phyloP scores from a whole-genome alignment of 331 rosid genomes.

The Saraca asoca region DNA sequence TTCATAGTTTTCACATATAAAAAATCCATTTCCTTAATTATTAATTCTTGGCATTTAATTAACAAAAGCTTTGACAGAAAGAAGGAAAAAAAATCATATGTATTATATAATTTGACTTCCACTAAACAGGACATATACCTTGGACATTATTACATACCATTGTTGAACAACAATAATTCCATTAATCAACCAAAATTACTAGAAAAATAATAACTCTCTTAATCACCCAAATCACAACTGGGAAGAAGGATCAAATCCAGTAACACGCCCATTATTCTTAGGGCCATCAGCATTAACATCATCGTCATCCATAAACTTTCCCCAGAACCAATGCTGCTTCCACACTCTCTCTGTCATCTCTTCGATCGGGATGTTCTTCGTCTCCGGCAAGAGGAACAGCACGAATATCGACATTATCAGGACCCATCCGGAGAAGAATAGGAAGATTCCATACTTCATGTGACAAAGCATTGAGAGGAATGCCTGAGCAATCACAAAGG shows the following conservation, averaged over 20 bases:
- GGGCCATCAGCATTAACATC: conserved; percentile 1
- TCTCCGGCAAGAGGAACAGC: conserved; percentile 59
- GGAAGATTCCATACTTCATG: conserved; percentile 65
- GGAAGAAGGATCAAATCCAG: conserved; percentile 53
- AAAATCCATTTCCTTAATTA: too few species aligned
- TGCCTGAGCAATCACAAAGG: conserved; percentile 68
- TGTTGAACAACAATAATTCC: too few species aligned
- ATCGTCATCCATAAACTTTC: conserved; percentile 48
- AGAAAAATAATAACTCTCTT: too few species aligned
- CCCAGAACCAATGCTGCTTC: conserved; percentile 78
- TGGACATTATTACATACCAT: too few species aligned
- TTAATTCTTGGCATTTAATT: too few species aligned
- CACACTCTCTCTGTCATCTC: conserved; percentile 67
- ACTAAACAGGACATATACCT: too few species aligned
- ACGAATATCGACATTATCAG: conserved; percentile 57
- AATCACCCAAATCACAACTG: conserved; percentile 52
- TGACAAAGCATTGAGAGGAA: conserved; percentile 67
- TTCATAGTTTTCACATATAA: too few species aligned
- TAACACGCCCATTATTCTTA: conserved; percentile 34
- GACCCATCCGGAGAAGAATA: conserved; percentile 70
- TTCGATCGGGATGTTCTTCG: conserved; percentile 64
- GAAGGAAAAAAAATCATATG: too few species aligned
- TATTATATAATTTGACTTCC: too few species aligned
- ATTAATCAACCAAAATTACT: too few species aligned
- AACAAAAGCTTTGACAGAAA: too few species aligned